Conservation (phyloP, 202 grass and related monocot genomes). For the Schoenoplectus tabernaemontani region DNA sequence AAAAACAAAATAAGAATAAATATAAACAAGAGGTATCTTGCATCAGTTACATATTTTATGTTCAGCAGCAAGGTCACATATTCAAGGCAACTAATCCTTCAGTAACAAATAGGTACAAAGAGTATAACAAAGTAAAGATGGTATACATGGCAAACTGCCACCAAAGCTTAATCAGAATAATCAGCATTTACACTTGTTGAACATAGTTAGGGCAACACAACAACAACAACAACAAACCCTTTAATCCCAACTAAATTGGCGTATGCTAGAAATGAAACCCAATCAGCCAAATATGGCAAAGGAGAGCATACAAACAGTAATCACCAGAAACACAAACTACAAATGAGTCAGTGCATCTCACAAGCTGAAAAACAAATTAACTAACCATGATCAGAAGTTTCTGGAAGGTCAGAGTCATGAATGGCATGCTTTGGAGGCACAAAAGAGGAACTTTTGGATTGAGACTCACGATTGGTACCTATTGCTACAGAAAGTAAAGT, state of each 20-base stretch:
- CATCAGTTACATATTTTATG: neutral
- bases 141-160: neutral
- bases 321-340: neutral
- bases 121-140: neutral
- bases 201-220: neutral
- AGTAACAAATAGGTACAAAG: neutral
- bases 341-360: neutral
- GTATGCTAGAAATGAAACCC: too few species aligned
- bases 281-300: neutral
- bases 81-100: neutral
- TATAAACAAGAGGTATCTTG: neutral
- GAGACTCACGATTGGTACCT: neutral
- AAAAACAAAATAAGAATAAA: neutral
- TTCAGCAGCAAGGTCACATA: neutral
- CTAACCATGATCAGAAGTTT: neutral
- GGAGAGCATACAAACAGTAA: neutral
- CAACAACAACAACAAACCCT: too few species aligned
- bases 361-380: neutral
- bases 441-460: neutral
- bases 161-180: neutral
- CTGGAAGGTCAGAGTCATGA: neutral
- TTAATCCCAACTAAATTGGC: too few species aligned
- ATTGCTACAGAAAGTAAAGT: neutral
- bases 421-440: neutral
- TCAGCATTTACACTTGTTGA: neutral